These are phyloP conservation scores for Ilex aquifolium DNA, from an alignment of 257 asterid genomes.

Conservation along the genomic window DNA sequence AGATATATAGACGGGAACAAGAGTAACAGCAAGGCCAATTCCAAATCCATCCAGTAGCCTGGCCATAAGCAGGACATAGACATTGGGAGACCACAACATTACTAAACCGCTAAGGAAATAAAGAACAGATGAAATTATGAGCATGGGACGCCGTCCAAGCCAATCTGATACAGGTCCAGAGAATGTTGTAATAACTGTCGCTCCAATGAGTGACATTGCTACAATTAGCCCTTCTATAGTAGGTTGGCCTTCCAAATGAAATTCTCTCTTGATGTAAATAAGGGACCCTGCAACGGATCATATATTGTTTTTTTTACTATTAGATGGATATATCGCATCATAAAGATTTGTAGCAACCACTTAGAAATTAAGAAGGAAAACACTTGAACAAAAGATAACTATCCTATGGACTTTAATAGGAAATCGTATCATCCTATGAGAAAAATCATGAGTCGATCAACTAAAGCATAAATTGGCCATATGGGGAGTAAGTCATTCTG, in stretches of 20 bases:
- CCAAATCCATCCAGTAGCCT: conserved; percentile 95
- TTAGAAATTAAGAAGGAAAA: too few species aligned
- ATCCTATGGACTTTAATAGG: too few species aligned
- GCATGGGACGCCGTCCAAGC: conserved; percentile 94
- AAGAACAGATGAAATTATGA: conserved; percentile 64
- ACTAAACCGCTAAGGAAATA: conserved; percentile 79
- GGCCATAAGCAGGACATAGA: conserved; percentile 69
- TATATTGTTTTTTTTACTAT: not conserved
- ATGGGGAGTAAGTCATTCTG: too few species aligned
- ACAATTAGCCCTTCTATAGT: conserved; percentile 90
- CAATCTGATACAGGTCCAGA: conserved; percentile 80
- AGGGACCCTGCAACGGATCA: conserved; percentile 58
- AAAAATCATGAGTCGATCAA: too few species aligned
- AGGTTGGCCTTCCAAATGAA: conserved; percentile 60
- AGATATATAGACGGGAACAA: conserved; percentile 84
- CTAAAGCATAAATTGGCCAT: too few species aligned
- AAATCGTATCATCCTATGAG: too few species aligned
- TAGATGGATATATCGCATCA: too few species aligned
- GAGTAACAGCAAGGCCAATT: conserved; percentile 85
- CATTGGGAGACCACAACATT: conserved; percentile 95
- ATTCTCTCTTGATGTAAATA: conserved; percentile 86
- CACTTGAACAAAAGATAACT: too few species aligned
- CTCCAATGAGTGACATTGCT: conserved; percentile 89
- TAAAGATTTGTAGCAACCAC: too few species aligned
- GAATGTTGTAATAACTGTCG: conserved; percentile 80